phyloP scores from a whole-genome alignment of 2,329 filamentous ascomycete species.

The Pestalotiopsis sp. region DNA sequence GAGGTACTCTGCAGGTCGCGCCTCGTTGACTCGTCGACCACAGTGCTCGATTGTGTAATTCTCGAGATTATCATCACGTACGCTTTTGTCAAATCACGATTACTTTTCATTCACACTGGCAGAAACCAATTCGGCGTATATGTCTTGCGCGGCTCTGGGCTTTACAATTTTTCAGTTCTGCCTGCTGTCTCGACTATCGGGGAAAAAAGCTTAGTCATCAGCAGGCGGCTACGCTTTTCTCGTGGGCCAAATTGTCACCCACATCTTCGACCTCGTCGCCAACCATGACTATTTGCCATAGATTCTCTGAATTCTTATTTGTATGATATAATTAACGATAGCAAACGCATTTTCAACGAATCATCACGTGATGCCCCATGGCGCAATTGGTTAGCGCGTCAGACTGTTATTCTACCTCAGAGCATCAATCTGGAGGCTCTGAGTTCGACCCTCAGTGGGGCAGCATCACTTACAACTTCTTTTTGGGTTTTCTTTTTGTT shows the following conservation, averaged over 20 bases:
- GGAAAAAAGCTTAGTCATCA: background rate
- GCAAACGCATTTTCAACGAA: background rate
- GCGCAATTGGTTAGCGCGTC: constrained; percentile 7
- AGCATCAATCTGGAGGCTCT: background rate
- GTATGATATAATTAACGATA: no score
- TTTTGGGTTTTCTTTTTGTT: background rate
- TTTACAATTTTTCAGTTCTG: background rate
- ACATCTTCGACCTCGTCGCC: background rate
- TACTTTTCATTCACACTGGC: no score
- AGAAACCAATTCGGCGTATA: no score
- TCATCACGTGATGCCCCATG: background rate
- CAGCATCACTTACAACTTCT: background rate
- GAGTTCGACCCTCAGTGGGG: constrained; percentile 6
- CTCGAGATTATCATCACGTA: no score
- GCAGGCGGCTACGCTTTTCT: background rate
- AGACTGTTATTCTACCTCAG: background rate
- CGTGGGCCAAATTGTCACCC: background rate
- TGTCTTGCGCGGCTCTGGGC: no score
- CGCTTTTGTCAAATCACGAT: no score
- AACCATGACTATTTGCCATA: background rate
- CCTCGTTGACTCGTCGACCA: no score
- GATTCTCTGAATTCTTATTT: background rate
- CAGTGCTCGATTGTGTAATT: no score
- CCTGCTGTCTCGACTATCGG: background rate
- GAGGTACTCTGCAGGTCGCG: no score